These are phyloP conservation scores for Myxozyma melibiosi DNA, from an alignment of 805 yeast genomes.

Conservation along the genomic window DNA sequence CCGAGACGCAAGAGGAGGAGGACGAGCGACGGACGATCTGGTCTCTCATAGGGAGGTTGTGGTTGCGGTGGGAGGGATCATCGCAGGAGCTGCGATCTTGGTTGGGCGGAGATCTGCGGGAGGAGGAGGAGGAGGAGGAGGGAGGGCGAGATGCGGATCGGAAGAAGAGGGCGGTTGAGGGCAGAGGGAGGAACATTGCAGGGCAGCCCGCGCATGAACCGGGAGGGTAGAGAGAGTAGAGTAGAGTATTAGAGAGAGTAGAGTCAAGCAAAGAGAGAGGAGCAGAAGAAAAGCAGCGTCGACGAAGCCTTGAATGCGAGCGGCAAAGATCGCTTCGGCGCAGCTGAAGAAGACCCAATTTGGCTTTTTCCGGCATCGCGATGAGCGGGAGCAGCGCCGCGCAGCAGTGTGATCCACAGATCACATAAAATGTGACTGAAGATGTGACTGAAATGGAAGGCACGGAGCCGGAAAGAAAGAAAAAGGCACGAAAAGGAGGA, in stretches of 20 bases:
- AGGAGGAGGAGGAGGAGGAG: neutral
- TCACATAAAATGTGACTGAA: too few relatives aligned
- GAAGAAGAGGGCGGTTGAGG: constrained; percentile 11
- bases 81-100: neutral
- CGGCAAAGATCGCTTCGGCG: too few relatives aligned
- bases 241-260: neutral
- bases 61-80: too few relatives aligned
- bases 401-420: too few relatives aligned
- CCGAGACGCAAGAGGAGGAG: neutral
- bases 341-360: too few relatives aligned
- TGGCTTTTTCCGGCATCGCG: too few relatives aligned
- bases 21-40: constrained; percentile 1
- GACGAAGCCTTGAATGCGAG: too few relatives aligned
- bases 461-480: neutral
- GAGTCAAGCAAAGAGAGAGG: neutral
- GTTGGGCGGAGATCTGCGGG: neutral
- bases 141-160: constrained; percentile 3
- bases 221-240: neutral
- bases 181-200: constrained; percentile 18
- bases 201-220: neutral
- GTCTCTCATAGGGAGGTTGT: neutral
- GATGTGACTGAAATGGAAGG: too few relatives aligned
- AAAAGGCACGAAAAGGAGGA: neutral
- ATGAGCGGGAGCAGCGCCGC: too few relatives aligned
- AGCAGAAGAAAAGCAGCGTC: neutral